Evolutionary conservation across 164 flowering plant genomes (phyloP).

Genomic region (Macadamia tetraphylla): DNA sequence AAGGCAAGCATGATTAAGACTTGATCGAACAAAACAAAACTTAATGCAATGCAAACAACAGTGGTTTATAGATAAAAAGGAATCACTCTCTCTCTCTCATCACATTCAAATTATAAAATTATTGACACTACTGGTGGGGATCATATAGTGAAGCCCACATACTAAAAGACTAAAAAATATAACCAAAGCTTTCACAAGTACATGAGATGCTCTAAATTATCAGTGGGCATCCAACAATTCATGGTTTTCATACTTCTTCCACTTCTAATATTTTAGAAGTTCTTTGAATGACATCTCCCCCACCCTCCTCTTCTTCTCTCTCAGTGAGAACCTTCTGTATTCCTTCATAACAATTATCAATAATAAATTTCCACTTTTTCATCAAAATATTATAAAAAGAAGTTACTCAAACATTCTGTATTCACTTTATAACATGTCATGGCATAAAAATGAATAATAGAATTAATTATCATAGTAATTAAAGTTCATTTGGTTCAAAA

Average conservation of each 20-base stretch:
- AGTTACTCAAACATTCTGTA: not conserved
- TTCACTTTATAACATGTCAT: not conserved
- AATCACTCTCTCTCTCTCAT: not conserved
- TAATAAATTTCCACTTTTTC: not conserved
- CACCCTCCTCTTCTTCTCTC: not conserved
- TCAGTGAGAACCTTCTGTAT: not conserved
- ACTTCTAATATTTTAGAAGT: slow-evolving; percentile 5
- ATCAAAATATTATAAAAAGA: no score
- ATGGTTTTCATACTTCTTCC: slow-evolving; percentile 2
- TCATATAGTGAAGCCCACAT: not conserved
- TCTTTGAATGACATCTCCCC: slow-evolving; percentile 1
- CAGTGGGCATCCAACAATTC: slow-evolving; percentile 16
- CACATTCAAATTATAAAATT: not conserved
- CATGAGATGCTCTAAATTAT: slow-evolving; percentile 9
- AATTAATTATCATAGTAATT: not conserved
- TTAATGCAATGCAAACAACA: not conserved
- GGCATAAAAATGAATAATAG: not conserved
- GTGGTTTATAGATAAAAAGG: not conserved
- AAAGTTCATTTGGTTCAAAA: not conserved
- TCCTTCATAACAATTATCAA: not conserved
- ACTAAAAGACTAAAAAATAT: not conserved
- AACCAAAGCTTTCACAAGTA: slow-evolving; percentile 4
- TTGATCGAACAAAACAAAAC: not conserved
- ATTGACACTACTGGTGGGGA: not conserved
- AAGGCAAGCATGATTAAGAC: not conserved